Evolutionary conservation across 192 early-diverging fungal genomes (phyloP), one percentile per base, ranked within the genome.

Genomic region (Coemansia sp.): DNA sequence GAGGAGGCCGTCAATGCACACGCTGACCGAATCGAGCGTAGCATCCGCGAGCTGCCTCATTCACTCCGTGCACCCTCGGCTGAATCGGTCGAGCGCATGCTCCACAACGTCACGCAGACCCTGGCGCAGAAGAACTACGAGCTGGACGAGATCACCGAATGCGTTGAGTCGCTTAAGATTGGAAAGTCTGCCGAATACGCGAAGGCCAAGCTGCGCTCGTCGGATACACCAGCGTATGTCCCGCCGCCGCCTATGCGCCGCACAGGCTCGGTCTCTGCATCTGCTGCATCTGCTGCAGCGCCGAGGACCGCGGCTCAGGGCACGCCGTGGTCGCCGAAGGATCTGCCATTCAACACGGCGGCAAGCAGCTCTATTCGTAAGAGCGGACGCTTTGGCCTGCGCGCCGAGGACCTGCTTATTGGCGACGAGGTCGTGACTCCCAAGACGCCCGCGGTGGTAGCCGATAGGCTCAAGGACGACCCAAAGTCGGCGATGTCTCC

Each of bases 81-180:
- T 7, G 82, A 83, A 27, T 75, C 69, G 19, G 70, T 83, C 32
- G 79, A 79, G 49, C 82, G 82, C 36, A 67, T 69, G 25, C 69
- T 85, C 35, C 55, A 65, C 59, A 74, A 82, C 42, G 70, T 78
- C 47, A 61, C 61, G 48, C 30, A 62, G 30, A 66, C 74, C 1
- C 59, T 83, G 48, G 50, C 56, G n/a, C 64, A 77, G 51, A 71
- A 77, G 29, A 83, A 81, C 62, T 50, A 42, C 42, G 82, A 77
- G 54, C 74, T 85, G 5, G 76, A 82, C 24, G 59, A 67, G 35
- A 50, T 85, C 3, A 60, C 76, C 14, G 46, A 25, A n/a, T 29
- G 61, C 1, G 32, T 79, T 27, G 64, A 73, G 9, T 46, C 29
- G 18, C 60, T 79, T 51, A 58, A 56, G 0, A n/a, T 70, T 8